Evolutionary conservation across 2,329 filamentous ascomycete species (phyloP), one percentile per base, ranked within the genome.

Genomic region (Sporothrix euskadiensis): DNA sequence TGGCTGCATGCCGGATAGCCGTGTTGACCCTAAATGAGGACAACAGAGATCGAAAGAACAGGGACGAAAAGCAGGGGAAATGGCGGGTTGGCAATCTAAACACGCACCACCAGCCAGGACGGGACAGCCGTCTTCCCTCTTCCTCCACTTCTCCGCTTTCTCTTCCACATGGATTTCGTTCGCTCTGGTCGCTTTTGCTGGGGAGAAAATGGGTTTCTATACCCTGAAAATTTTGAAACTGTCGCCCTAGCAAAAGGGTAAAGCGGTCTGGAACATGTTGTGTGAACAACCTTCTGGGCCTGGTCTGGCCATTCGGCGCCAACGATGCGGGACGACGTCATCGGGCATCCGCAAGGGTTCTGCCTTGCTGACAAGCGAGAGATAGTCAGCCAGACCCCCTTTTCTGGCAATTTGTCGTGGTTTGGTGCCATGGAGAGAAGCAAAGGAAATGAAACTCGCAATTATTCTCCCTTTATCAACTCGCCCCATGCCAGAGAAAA

Each of bases 321-420:
- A 69, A 30, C 49, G 5, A 72, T 72, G 71, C 71, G 71, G 61
- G 39, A 74, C 73, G 73, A 74, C 73, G 73, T 74, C 73, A 74
- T 74, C 73, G 72, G 59, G 59, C 68, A 39, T 73, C 65, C n/a
- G 59, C 59, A 72, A 30, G 57, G 47, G 41, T 47, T 47, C 32
- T 63, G 61, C 35, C 12, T 47, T 66, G 39, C 61, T 47, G 61
- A 16, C 44, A 68, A 35, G 26, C 26, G 26, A 30, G 16, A 52
- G 44, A 49, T 19, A 32, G 26, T 35, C 32, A 39, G 30, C 4
- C 41, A 26, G 44, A 41, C 14, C 47, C 30, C 35, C 22, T 30
- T 52, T 68, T 52, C 26, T 44, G 10, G 63, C n/a, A 30, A 65
- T 30, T n/a, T 66, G 22, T 30, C 41, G 22, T 22, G 1, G 39